A percentile compares a stretch with the other conserved stretches of the same genome.
Evolutionary conservation across 2,329 filamentous ascomycete genomes (phyloP).

Genomic region (Rhytidhysteron rufulum): DNA sequence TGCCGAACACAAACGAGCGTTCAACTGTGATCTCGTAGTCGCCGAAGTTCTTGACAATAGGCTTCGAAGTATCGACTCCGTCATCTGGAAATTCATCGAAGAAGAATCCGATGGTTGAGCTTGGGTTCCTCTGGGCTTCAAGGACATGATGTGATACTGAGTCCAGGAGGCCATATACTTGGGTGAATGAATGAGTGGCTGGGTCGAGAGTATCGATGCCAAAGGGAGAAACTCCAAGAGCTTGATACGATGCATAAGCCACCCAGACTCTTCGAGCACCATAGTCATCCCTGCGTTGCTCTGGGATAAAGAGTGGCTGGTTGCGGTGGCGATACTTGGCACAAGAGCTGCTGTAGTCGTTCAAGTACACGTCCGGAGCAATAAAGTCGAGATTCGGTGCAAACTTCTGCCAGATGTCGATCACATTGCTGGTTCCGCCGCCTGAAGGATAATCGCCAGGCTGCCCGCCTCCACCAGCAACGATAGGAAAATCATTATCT

Average conservation of each 20-base stretch:
- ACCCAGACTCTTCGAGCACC: too few relatives aligned
- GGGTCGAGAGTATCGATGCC: conserved; percentile 41
- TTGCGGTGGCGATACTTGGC: conserved; percentile 41
- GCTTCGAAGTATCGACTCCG: conserved; percentile 24
- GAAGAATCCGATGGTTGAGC: conserved; percentile 40
- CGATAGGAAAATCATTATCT: conserved; percentile 30
- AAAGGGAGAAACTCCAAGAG: too few relatives aligned
- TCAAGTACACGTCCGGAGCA: conserved; percentile 48
- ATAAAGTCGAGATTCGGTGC: conserved; percentile 45
- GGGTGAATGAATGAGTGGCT: conserved; percentile 28
- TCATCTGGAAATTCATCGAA: conserved; percentile 36
- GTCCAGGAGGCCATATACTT: conserved; percentile 40
- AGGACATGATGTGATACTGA: conserved; percentile 35
- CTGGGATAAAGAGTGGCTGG: conserved; percentile 50
- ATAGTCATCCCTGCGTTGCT: conserved; percentile 51
- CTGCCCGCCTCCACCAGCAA: conserved; percentile 42
- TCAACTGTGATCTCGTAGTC: conserved; percentile 38
- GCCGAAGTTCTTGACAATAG: conserved; percentile 30
- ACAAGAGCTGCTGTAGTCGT: conserved; percentile 46
- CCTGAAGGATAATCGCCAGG: conserved; percentile 49
- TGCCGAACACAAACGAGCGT: conserved; percentile 46
- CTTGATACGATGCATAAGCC: too few relatives aligned
- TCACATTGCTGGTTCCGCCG: conserved; percentile 39
- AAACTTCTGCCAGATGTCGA: conserved; percentile 45
- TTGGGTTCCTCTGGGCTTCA: conserved; percentile 35